phyloP scores from a whole-genome alignment of 257 asterid genomes.

The Ehretia macrophylla region DNA sequence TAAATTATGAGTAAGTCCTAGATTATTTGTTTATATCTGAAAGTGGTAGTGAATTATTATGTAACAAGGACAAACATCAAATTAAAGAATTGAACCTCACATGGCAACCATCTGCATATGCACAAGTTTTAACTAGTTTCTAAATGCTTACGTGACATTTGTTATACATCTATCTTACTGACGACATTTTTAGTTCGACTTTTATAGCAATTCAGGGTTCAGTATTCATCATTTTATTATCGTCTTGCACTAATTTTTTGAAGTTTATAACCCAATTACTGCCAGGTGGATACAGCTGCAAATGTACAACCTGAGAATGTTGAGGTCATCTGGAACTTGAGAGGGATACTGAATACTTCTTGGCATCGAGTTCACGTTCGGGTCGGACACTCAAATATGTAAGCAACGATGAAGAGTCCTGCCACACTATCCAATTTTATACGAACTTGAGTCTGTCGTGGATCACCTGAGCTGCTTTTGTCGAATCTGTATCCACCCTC shows the following conservation, averaged over 20 bases:
- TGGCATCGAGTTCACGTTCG: slow-evolving; percentile 89
- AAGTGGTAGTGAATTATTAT: too few relatives aligned
- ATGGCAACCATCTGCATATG: too few relatives aligned
- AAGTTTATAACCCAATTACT: slow-evolving; percentile 1
- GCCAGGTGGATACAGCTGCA: slow-evolving; percentile 80
- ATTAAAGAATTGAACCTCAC: too few relatives aligned
- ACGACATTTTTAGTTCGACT: too few relatives aligned
- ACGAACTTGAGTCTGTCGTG: not conserved
- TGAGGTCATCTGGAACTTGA: slow-evolving; percentile 79
- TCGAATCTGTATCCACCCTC: too few relatives aligned
- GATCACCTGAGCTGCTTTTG: too few relatives aligned
- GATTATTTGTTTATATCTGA: too few relatives aligned
- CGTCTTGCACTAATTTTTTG: not conserved
- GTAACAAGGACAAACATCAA: too few relatives aligned
- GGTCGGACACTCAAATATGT: slow-evolving; percentile 71
- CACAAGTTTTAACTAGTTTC: not conserved
- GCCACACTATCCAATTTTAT: too few relatives aligned
- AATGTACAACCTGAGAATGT: slow-evolving; percentile 92
- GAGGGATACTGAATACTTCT: slow-evolving; percentile 91
- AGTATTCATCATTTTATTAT: too few relatives aligned
- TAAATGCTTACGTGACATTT: not conserved
- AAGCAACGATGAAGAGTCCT: slow-evolving; percentile 20
- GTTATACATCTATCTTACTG: not conserved
- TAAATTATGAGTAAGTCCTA: too few relatives aligned
- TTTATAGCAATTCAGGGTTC: too few relatives aligned